phyloP scores from a whole-genome alignment of 2,329 filamentous ascomycete species.

The Thermothelomyces thermophilus region DNA sequence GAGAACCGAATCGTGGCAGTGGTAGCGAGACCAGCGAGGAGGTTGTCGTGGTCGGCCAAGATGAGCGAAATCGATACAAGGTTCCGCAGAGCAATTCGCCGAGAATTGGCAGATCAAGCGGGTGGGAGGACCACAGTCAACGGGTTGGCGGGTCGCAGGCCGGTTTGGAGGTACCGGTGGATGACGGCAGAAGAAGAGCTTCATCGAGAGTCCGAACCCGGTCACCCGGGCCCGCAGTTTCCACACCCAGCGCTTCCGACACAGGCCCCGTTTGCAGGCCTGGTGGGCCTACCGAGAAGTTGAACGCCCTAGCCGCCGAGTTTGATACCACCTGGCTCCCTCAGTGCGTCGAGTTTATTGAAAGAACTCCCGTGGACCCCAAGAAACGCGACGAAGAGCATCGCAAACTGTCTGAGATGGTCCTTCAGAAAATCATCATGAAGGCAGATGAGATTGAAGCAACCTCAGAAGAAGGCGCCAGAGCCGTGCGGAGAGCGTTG shows the following conservation, averaged over 20 bases:
- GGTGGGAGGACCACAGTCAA: conserved; percentile 30
- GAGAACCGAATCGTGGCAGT: conserved; percentile 32
- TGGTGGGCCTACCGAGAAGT: conserved; percentile 49
- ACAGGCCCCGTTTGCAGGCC: conserved; percentile 35
- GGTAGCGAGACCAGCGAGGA: conserved; percentile 37
- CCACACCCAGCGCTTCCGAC: conserved; percentile 26
- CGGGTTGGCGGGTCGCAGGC: conserved; percentile 39
- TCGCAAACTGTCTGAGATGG: conserved; percentile 66
- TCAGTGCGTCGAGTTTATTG: conserved; percentile 54
- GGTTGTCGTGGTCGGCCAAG: conserved; percentile 33
- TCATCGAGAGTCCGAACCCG: conserved; percentile 28
- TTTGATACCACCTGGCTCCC: conserved; percentile 61
- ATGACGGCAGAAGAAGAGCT: conserved; percentile 30
- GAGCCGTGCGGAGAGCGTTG: conserved; percentile 61
- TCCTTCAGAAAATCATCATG: conserved; percentile 67
- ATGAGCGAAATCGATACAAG: conserved; percentile 35
- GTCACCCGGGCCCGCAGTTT: conserved; percentile 26
- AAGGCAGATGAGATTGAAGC: conserved; percentile 73
- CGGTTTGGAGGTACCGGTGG: conserved; percentile 32
- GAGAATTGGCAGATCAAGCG: conserved; percentile 4
- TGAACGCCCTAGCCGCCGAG: conserved; percentile 58
- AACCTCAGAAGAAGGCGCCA: conserved; percentile 59
- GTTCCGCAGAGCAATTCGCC: background rate
- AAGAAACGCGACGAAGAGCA: conserved; percentile 69
- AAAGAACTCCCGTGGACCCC: conserved; percentile 55